Base-by-base conservation (phyloP, 2,329 filamentous ascomycete genomes). In the Xylaria polymorpha region DNA sequence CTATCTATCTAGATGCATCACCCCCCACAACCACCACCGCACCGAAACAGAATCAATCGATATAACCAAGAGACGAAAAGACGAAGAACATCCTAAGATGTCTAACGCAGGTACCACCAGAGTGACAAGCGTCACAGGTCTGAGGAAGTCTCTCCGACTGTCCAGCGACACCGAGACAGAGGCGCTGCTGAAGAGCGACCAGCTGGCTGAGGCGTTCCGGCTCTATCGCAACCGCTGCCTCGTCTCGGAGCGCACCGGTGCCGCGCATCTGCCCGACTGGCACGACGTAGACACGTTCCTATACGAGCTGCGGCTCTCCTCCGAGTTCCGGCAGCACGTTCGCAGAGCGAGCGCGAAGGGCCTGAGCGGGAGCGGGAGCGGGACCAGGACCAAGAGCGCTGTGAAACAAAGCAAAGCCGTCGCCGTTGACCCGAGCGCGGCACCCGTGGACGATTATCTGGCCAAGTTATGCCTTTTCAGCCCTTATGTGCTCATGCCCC, bases 191-290 rank as follows among this genome's bases (percentile, higher is more conserved):
- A 44, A 18, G 6, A 20, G 43, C 8, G 9, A 56, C 6, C 32
- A 32, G 18, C 12, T 69, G 1, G 61, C 32, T 2, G 67, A 69
- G 22, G 57, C 62, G 8, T 67, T 60, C 43, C 51, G 64, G 2
- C 15, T 53, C 18, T 69, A 59, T 25, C 53, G 46, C 14, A 69
- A 69, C 20, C 58, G 67, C 7, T 69, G 63, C 9, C 67, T 69
- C 12, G 44, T 61, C 29, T 56, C 67, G 5, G 2, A 10, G 3
- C 48, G n/a, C 4, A 32, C 0, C 15, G 12, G 5, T 3, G 39
- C 41, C 15, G 41, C 32, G 15, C 0, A 15, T 6, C 20, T 69
- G 14, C 67, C 67, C 4, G 48, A 64, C 32, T 69, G 67, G 67
- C 66, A 67, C 18, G 64, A 55, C 4, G 64, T 69, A 1, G 67